Base-by-base conservation (phyloP, 2,329 filamentous ascomycete species). In the Fusarium sp. region DNA sequence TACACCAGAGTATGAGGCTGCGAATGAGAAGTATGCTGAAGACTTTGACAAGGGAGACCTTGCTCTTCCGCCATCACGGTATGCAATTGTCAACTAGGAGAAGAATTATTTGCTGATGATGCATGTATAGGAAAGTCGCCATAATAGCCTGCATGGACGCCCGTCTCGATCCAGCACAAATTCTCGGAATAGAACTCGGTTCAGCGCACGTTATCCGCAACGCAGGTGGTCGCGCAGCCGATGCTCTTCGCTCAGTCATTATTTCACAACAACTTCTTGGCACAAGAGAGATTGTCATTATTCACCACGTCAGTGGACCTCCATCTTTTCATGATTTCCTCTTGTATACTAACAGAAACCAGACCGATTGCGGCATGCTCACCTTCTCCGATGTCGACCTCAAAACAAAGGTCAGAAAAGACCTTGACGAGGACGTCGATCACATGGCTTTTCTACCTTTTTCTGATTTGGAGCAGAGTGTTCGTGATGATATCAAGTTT, bases 191-290 rank as follows among this genome's bases (percentile, higher is more conserved):
- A 13, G 67, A 63, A 16, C 55, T 74, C 4, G 92, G 93, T 28
- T 91, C 93, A 64, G 92, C 92, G 0, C 92, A 96, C 77, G 88
- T 94, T n/a, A 90, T 94, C 62, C 89, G 92, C 56, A 94, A 94
- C 69, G 91, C 90, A 4, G 90, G 90, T 4, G 92, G 84, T 2
- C 88, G 86, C 23, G 90, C 88, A 3, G 80, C 83, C 28, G 92
- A 95, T 55, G 91, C 89, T 1, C 83, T 94, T 9, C 90, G 93
- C 41, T 92, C 89, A 11, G 85, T 96, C 51, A 81, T 95, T 61
- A 93, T 96, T 71, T 94, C 91, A 0, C 85, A 96, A 78, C 92
- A 95, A 78, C 83, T 95, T 3, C 86, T 96, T 0, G 92, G 90
- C 4, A 96, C 92, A 0, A 83, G 85, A 0, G 92, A 95, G 77